These are phyloP conservation scores for Panellus pusillus DNA, from an alignment of 768 basidiomycete species.

Conservation along the genomic window DNA sequence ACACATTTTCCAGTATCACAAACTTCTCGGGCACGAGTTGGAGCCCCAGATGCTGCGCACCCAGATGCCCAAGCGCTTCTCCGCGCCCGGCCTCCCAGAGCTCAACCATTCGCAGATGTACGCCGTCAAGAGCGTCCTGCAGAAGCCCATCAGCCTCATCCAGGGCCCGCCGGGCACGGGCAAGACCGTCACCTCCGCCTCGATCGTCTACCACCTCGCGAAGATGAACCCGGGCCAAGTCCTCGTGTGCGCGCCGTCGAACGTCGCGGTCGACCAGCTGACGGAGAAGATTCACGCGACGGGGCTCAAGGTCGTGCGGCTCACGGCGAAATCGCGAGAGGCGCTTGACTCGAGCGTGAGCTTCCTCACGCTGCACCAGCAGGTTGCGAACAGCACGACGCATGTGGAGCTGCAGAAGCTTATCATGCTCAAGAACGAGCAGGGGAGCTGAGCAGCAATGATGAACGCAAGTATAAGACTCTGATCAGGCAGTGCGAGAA, in stretches of 20 bases:
- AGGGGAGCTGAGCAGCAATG: conserved; percentile 96
- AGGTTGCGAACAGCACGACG: conserved; percentile 95
- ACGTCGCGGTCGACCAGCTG: conserved; percentile 98
- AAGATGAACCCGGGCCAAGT: conserved; percentile 99
- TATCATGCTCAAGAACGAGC: conserved; percentile 96
- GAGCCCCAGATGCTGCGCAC: conserved; percentile 90
- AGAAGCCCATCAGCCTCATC: conserved; percentile 96
- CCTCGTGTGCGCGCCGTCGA: conserved; percentile 97
- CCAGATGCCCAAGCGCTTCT: conserved; percentile 97
- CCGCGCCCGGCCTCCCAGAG: conserved; percentile 95
- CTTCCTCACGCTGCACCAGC: conserved; percentile 94
- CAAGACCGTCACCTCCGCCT: conserved; percentile 98
- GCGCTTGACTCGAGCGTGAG: conserved; percentile 94
- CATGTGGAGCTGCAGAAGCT: conserved; percentile 98
- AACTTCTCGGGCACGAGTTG: conserved; percentile 95
- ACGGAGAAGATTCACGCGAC: conserved; percentile 99
- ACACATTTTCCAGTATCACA: conserved; percentile 75
- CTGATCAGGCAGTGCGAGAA: conserved; percentile 94
- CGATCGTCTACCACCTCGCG: conserved; percentile 96
- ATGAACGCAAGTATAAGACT: conserved; percentile 97
- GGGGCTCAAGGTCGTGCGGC: conserved; percentile 96
- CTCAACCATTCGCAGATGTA: conserved; percentile 99
- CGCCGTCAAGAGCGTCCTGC: conserved; percentile 97
- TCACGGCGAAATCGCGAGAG: conserved; percentile 97
- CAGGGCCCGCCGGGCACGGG: conserved; percentile 99